phyloP scores from a whole-genome alignment of 2,329 filamentous ascomycete species.

The Phialophora tarda region DNA sequence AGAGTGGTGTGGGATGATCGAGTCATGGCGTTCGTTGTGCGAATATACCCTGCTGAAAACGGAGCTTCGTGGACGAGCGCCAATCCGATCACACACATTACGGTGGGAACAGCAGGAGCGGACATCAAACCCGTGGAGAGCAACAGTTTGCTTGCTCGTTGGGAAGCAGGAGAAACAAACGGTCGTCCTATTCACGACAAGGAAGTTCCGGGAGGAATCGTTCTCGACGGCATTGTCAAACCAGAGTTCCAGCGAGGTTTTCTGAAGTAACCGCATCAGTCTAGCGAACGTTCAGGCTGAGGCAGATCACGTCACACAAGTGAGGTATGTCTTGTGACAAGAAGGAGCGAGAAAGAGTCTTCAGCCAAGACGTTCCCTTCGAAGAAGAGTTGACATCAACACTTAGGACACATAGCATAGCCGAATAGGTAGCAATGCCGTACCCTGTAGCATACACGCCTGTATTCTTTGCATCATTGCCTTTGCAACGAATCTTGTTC shows the following conservation, averaged over 20 bases:
- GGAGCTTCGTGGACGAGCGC: slow-evolving; percentile 67
- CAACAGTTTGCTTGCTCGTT: slow-evolving; percentile 78
- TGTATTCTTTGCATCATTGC: background rate
- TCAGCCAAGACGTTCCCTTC: background rate
- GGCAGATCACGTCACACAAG: background rate
- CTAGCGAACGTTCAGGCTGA: background rate
- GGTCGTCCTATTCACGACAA: slow-evolving; percentile 58
- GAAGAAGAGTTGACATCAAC: background rate
- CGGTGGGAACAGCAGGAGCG: slow-evolving; percentile 77
- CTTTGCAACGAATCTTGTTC: background rate
- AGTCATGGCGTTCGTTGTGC: slow-evolving; percentile 89
- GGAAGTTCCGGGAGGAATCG: slow-evolving; percentile 59
- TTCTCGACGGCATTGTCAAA: slow-evolving; percentile 62
- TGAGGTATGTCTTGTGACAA: background rate
- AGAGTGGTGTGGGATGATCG: slow-evolving; percentile 80
- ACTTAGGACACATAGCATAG: background rate
- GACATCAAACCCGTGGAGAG: slow-evolving; percentile 91
- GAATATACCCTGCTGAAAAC: slow-evolving; percentile 62
- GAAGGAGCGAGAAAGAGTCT: background rate
- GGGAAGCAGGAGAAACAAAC: slow-evolving; percentile 66
- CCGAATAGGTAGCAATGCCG: background rate
- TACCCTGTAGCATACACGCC: background rate
- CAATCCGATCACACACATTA: slow-evolving; percentile 85
- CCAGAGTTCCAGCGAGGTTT: slow-evolving; percentile 50
- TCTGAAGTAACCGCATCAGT: background rate